Percentiles rank a stretch among this genome's conserved stretches.
These are phyloP conservation scores for Sambucus nigra DNA, from an alignment of 129 eudicot species.

Conservation along the genomic window DNA sequence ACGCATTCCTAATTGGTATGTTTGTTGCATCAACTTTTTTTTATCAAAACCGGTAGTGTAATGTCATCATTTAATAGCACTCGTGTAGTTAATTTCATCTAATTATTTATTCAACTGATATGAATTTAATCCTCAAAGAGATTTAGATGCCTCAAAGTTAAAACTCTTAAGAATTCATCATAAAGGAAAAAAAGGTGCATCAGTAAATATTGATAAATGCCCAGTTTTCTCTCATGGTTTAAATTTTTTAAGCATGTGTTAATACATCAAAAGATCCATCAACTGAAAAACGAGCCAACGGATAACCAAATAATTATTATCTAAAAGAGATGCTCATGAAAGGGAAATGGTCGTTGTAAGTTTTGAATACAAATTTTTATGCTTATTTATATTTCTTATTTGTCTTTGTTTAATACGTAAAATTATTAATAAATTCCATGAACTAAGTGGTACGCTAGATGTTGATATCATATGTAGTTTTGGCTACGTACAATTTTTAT, in stretches of 20 bases:
- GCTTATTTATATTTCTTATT: neutral
- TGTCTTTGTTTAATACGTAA: neutral
- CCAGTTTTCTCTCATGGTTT: constrained; percentile 2
- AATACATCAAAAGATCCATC: constrained; percentile 29
- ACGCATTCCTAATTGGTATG: too few relatives aligned
- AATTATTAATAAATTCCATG: neutral
- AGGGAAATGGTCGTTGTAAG: constrained; percentile 89
- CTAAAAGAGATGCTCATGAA: constrained; percentile 51
- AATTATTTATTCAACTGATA: too few relatives aligned
- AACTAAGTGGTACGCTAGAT: neutral
- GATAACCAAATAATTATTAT: constrained; percentile 43
- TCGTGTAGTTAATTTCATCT: too few relatives aligned
- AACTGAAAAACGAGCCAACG: constrained; percentile 60
- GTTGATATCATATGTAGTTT: too few relatives aligned
- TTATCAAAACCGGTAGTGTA: too few relatives aligned
- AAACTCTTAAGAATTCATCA: too few relatives aligned
- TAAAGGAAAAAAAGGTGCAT: constrained; percentile 1
- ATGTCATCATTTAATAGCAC: too few relatives aligned
- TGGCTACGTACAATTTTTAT: too few relatives aligned
- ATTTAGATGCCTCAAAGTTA: too few relatives aligned
- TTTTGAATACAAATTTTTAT: constrained; percentile 1
- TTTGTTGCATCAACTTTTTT: too few relatives aligned
- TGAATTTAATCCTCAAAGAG: too few relatives aligned
- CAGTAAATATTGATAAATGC: neutral
- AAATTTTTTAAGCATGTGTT: constrained; percentile 52